These are phyloP conservation scores for Stipa capillata DNA, from an alignment of 176 grass and related monocot genomes.

Conservation along the genomic window DNA sequence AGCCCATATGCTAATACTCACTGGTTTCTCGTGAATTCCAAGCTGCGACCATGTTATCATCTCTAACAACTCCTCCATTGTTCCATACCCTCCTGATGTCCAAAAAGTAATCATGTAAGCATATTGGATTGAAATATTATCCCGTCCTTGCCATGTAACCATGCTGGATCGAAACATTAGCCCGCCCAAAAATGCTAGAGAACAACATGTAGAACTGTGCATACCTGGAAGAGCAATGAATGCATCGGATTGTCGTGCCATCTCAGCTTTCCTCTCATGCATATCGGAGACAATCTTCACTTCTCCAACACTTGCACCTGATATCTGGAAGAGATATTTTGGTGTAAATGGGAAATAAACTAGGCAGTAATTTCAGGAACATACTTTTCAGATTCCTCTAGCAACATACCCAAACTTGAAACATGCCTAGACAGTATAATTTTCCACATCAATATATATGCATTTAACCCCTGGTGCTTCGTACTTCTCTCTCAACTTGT, in stretches of 20 bases:
- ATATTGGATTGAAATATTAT: not conserved
- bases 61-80: slow-evolving; percentile 96
- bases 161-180: not conserved
- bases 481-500: slow-evolving; percentile 3
- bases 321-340: slow-evolving; percentile 49
- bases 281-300: slow-evolving; percentile 76
- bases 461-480: not conserved
- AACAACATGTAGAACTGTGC: not conserved
- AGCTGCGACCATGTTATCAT: slow-evolving; percentile 99
- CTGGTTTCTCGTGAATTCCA: slow-evolving; percentile 92
- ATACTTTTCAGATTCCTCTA: not conserved
- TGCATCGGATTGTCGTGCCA: slow-evolving; percentile 77
- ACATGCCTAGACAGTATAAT: not conserved
- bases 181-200: not conserved
- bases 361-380: not conserved
- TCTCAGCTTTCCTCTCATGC: slow-evolving; percentile 95
- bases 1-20: slow-evolving; percentile 28
- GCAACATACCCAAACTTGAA: not conserved
- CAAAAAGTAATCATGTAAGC: slow-evolving; percentile 19
- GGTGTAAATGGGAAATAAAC: not conserved
- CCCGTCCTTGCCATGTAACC: not conserved
- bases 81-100: slow-evolving; percentile 84
- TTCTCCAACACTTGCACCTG: slow-evolving; percentile 76
- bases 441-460: not conserved
- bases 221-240: slow-evolving; percentile 96